phyloP scores from a whole-genome alignment of 78 protist genomes.

The Guillardia theta region DNA sequence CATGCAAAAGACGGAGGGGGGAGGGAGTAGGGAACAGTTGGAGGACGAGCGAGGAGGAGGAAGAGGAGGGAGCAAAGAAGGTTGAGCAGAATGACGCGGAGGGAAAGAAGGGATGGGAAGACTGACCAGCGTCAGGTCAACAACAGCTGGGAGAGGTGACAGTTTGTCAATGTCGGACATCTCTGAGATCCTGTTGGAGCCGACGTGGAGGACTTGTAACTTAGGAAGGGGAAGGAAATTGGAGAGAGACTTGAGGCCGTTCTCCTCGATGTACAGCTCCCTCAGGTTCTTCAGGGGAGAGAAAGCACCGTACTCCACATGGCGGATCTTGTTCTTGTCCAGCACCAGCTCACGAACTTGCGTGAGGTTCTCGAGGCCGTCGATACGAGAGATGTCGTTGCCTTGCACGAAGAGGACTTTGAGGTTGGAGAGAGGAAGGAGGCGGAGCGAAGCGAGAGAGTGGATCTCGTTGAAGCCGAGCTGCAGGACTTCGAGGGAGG shows the following conservation, averaged over 20 bases:
- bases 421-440: neutral
- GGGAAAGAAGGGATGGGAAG: too few relatives aligned
- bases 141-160: neutral
- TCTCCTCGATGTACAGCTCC: constrained; percentile 66
- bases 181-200: constrained; percentile 58
- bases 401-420: neutral
- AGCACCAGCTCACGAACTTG: constrained; percentile 40
- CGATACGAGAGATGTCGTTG: constrained; percentile 46
- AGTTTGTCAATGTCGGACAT: constrained; percentile 56
- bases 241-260: constrained; percentile 45
- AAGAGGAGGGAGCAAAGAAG: too few relatives aligned
- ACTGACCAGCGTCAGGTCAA: neutral
- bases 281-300: neutral
- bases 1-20: too few relatives aligned
- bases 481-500: constrained; percentile 39
- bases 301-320: neutral
- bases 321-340: constrained; percentile 45
- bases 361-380: constrained; percentile 44
- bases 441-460: neutral
- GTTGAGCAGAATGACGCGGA: too few relatives aligned
- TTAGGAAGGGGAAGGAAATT: neutral
- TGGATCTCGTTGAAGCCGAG: constrained; percentile 35
- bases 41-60: too few relatives aligned
- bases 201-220: neutral
- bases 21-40: too few relatives aligned